Conservation (phyloP, 306 rosid species). For the Elaeagnus macrophylla region DNA sequence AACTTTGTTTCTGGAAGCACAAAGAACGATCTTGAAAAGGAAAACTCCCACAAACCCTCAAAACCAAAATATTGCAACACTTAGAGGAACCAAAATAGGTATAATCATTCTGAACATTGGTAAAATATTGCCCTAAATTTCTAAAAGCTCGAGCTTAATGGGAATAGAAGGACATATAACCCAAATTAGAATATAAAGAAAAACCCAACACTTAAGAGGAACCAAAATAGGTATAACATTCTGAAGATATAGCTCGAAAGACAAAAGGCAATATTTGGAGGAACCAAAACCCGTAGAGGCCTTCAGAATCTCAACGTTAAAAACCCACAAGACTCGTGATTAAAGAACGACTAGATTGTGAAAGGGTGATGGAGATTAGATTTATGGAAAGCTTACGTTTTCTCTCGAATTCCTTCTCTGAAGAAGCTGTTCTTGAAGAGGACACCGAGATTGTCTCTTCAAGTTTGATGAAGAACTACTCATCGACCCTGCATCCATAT, state of each 20-base stretch:
- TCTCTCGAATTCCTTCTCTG: slow-evolving; percentile 27
- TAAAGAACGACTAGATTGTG: not conserved
- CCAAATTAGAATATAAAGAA: not conserved
- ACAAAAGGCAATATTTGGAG: not conserved
- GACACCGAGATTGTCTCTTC: slow-evolving; percentile 22
- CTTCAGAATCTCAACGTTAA: too few relatives aligned
- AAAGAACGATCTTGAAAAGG: not conserved
- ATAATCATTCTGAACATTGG: too few relatives aligned
- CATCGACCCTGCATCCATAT: slow-evolving; percentile 41
- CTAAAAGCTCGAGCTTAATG: not conserved
- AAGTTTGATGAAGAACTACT: slow-evolving; percentile 17
- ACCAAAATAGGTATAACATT: not conserved
- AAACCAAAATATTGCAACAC: too few relatives aligned
- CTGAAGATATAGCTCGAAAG: not conserved
- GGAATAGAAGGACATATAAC: not conserved
- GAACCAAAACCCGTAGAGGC: not conserved
- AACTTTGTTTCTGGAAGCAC: too few relatives aligned
- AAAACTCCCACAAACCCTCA: not conserved
- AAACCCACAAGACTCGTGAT: too few relatives aligned
- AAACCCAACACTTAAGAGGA: not conserved
- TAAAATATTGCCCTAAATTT: not conserved
- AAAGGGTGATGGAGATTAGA: not conserved
- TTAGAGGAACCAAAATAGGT: too few relatives aligned
- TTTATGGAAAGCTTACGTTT: slow-evolving; percentile 14
- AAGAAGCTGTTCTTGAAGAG: slow-evolving; percentile 27